Conservation (phyloP, 352 stramenopile species). For the Phytopythium vexans region DNA sequence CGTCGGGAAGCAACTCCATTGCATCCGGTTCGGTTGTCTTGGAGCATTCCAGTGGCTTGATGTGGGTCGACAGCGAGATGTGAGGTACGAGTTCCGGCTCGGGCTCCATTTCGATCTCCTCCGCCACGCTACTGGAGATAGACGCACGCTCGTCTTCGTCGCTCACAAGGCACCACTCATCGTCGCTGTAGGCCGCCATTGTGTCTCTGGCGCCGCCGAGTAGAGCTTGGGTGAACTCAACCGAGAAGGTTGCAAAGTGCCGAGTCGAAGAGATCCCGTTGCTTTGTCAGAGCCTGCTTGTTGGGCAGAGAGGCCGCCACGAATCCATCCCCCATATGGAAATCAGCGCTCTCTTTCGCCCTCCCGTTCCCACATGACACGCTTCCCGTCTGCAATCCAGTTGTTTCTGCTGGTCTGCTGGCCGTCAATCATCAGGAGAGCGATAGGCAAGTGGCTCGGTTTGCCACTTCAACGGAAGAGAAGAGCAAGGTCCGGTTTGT, state of each 20-base stretch:
- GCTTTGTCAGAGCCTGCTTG: neutral
- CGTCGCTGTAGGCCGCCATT: conserved; percentile 14
- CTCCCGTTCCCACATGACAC: too few species aligned
- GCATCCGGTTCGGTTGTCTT: neutral
- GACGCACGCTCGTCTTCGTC: conserved; percentile 25
- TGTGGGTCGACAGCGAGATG: neutral
- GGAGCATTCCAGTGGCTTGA: neutral
- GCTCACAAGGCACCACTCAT: conserved; percentile 63
- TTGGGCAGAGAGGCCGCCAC: too few species aligned
- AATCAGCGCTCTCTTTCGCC: too few species aligned
- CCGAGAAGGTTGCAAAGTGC: too few species aligned
- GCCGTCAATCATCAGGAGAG: too few species aligned
- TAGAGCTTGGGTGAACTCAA: neutral
- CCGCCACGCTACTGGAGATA: conserved; percentile 16
- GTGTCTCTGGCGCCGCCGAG: neutral
- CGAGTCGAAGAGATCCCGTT: too few species aligned
- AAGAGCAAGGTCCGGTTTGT: too few species aligned
- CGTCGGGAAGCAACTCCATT: neutral
- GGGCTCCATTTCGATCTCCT: conserved; percentile 20
- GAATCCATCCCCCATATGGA: too few species aligned
- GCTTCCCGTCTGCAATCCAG: too few species aligned
- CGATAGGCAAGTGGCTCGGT: too few species aligned
- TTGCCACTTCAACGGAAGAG: too few species aligned
- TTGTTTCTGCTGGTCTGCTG: too few species aligned
- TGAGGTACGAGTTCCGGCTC: conserved; percentile 18